These are phyloP conservation scores for Aspergillus vadensis DNA, from an alignment of 2,329 filamentous ascomycete species.

Conservation along the genomic window DNA sequence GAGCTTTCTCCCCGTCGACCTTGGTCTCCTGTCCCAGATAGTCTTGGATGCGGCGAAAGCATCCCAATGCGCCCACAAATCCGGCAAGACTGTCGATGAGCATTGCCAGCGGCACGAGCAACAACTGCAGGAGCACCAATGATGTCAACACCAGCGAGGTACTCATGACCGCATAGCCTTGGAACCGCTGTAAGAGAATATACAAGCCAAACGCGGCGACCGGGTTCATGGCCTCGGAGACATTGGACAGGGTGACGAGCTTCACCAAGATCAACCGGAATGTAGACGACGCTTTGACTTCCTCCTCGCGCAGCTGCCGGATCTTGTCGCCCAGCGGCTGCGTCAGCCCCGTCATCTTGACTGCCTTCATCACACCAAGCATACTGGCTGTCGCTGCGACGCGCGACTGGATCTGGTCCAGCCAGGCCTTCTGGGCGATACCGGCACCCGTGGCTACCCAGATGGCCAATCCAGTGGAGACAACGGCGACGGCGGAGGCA, in stretches of 20 bases:
- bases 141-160: background rate
- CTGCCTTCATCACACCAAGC: constrained; percentile 41
- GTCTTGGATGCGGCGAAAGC: background rate
- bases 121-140: background rate
- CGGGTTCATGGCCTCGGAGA: background rate
- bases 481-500: background rate
- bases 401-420: constrained; percentile 29
- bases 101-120: background rate
- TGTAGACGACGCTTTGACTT: constrained; percentile 27
- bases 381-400: constrained; percentile 30
- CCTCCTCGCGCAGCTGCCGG: constrained; percentile 38
- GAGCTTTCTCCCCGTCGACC: background rate
- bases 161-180: background rate
- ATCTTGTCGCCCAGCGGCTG: constrained; percentile 32
- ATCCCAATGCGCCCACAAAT: background rate
- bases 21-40: background rate
- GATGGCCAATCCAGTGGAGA: background rate
- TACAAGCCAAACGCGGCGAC: background rate
- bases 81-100: background rate
- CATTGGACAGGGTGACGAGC: constrained; percentile 8
- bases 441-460: constrained; percentile 8
- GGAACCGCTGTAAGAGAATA: background rate
- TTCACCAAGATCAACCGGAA: constrained; percentile 29
- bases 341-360: constrained; percentile 45
- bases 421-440: constrained; percentile 26